Evolutionary conservation across 116 monocot genomes (phyloP), one percentile per base, ranked within the genome.

Genomic region (Dioscorea cayenensis): DNA sequence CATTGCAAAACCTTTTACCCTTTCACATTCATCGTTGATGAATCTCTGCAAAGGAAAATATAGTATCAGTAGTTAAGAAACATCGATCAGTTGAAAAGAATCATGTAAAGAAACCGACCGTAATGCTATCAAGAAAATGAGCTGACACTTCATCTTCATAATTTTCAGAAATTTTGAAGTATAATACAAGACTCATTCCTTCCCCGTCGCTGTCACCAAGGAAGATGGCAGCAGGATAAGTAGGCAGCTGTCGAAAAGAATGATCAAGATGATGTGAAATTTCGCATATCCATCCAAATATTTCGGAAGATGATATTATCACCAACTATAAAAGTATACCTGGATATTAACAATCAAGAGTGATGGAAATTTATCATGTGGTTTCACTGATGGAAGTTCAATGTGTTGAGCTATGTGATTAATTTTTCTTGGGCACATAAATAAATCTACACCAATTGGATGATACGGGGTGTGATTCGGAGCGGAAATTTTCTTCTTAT

Each of bases 381-480:
- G 60, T 71, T 79, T 81, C n/a, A 87, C 83, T 66, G 59, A 43
- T n/a, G 94, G 94, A 75, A 94, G 85, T 19, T 90, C 94, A 72
- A 94, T 75, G 65, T 94, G 85, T 66, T 90, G 94, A 63, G 94
- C 94, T 72, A 94, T 94, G 67, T 94, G 94, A 77, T 87, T 70
- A 21, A 94, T 69, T 71, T 94, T 94, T 18, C 68, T 72, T 25
- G 82, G 83, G 55, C 88, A 91, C 2, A 74, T 62, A 66, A 91
- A 95, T 52, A 95, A 71, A 79, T 95, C 94, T 14, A 91, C 84
- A 38, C 94, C 91, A 51, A 91, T 88, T 28, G 94, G 91, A 66
- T 75, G 81, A 71, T 95, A 95, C 9, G 88, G 86, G 1, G 85
- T 86, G 36, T 89, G 80, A 50, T 77, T 82, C 63, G 81, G 73